Conservation (phyloP, 352 stramenopile genomes). For the Phytophthora hybrid region DNA sequence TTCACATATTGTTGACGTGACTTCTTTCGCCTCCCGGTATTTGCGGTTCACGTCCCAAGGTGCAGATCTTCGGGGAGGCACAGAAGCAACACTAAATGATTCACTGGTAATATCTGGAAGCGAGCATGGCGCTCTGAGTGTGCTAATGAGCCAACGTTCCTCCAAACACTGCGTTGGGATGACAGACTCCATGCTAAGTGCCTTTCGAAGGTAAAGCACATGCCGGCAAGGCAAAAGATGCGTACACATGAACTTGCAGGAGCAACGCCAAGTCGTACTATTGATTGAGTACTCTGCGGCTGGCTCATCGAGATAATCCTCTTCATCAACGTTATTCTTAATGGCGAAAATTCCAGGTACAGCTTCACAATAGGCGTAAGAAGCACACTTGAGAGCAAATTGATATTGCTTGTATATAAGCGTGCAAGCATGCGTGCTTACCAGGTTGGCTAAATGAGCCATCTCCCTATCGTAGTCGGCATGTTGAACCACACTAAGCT, state of each 20-base stretch:
- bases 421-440: background rate
- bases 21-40: too few species aligned
- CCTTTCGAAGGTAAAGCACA: background rate
- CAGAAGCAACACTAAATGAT: too few species aligned
- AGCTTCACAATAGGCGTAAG: background rate
- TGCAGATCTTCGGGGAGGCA: too few species aligned
- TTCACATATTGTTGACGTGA: too few species aligned
- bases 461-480: background rate
- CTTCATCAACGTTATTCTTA: background rate
- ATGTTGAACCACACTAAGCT: background rate
- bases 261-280: background rate
- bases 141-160: too few species aligned
- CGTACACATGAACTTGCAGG: background rate
- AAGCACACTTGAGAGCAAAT: background rate
- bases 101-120: too few species aligned
- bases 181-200: background rate
- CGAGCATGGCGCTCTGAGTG: too few species aligned
- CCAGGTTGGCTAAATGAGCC: background rate
- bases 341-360: background rate
- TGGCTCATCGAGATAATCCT: background rate
- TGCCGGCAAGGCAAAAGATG: background rate
- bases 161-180: too few species aligned
- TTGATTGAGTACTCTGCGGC: background rate
- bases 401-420: background rate
- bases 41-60: too few species aligned